These are phyloP conservation scores for Solanum aculeatissimum DNA, from an alignment of 305 asterid genomes.

Conservation along the genomic window DNA sequence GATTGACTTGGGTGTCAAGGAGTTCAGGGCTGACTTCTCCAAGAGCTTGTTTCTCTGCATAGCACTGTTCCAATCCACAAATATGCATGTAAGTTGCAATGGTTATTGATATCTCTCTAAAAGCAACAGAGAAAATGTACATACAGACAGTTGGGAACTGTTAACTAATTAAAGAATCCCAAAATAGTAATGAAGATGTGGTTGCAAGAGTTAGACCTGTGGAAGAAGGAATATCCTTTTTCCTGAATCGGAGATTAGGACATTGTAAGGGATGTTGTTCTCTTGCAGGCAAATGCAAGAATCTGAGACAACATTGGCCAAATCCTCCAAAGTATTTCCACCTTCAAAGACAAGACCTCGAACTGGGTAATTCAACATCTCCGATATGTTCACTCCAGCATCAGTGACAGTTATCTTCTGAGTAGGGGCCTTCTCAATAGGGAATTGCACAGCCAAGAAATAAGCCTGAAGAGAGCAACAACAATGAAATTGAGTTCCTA, in stretches of 20 bases:
- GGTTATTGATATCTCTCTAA: neutral
- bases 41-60: conserved; percentile 87
- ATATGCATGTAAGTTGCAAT: neutral
- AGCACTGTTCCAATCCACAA: conserved; percentile 39
- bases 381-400: conserved; percentile 49
- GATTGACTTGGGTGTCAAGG: conserved; percentile 85
- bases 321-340: conserved; percentile 40
- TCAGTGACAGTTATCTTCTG: conserved; percentile 33
- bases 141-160: neutral
- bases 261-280: conserved; percentile 67
- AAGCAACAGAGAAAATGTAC: neutral
- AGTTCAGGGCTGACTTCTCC: conserved; percentile 80
- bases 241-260: conserved; percentile 72
- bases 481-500: neutral
- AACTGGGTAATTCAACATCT: conserved; percentile 70
- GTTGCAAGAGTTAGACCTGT: conserved; percentile 33
- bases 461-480: conserved; percentile 39
- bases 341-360: conserved; percentile 74
- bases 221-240: conserved; percentile 72
- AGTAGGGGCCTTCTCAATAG: conserved; percentile 72
- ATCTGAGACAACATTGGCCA: conserved; percentile 53
- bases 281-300: conserved; percentile 79
- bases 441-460: conserved; percentile 65
- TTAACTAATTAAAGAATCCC: neutral
- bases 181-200: neutral